These are phyloP conservation scores for Fragilaria crotonensis DNA, from an alignment of 108 stramenopile genomes.

Conservation along the genomic window DNA sequence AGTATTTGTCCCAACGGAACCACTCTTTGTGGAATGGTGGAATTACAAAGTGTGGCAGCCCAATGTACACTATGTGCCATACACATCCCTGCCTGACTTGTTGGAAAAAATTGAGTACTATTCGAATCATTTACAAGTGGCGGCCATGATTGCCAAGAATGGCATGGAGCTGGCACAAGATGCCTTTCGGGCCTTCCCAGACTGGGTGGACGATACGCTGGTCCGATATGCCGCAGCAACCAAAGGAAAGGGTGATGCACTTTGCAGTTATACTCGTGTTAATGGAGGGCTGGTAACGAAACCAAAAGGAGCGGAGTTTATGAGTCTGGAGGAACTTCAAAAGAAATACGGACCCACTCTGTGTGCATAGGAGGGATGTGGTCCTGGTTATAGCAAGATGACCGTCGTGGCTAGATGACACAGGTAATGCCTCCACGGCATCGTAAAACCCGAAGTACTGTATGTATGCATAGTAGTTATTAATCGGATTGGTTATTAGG, in stretches of 20 bases:
- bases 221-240: neutral
- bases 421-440: too few relatives aligned
- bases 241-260: too few relatives aligned
- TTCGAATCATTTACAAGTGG: neutral
- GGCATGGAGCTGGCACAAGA: neutral
- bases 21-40: slow-evolving; percentile 1
- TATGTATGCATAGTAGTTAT: too few relatives aligned
- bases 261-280: too few relatives aligned
- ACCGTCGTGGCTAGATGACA: too few relatives aligned
- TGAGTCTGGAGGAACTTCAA: neutral
- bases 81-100: neutral
- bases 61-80: neutral
- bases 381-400: too few relatives aligned
- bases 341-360: neutral
- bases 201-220: neutral
- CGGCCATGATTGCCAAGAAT: neutral
- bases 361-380: too few relatives aligned
- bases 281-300: too few relatives aligned
- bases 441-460: too few relatives aligned
- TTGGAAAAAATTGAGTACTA: neutral
- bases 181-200: neutral
- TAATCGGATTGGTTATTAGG: too few relatives aligned
- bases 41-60: neutral
- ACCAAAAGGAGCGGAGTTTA: too few relatives aligned
- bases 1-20: neutral